Conservation (phyloP, 2,329 filamentous ascomycete genomes). For the Cadophora sp. region DNA sequence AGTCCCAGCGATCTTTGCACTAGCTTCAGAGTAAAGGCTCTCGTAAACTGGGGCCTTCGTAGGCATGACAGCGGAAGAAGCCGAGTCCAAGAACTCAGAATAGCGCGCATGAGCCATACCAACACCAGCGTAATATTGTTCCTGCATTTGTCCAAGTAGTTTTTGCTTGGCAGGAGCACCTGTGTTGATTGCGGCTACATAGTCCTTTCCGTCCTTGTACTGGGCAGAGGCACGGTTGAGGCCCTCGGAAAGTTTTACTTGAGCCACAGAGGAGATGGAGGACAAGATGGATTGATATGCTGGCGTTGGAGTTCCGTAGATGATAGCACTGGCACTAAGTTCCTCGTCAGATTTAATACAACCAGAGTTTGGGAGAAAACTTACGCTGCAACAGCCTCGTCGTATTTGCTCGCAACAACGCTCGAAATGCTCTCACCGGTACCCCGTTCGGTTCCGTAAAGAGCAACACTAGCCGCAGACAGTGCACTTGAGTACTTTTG, state of each 20-base stretch:
- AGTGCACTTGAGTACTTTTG: conserved; percentile 64
- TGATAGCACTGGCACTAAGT: conserved; percentile 57
- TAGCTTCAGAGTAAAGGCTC: conserved; percentile 40
- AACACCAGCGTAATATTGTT: conserved; percentile 67
- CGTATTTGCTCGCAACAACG: conserved; percentile 60
- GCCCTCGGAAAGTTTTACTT: conserved; percentile 73
- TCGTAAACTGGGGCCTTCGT: conserved; percentile 59
- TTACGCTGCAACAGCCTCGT: conserved; percentile 63
- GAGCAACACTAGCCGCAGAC: conserved; percentile 60
- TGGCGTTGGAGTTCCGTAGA: conserved; percentile 65
- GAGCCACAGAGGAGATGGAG: conserved; percentile 71
- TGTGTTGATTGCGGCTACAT: conserved; percentile 63
- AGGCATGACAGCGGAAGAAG: conserved; percentile 72
- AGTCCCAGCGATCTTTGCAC: conserved; percentile 37
- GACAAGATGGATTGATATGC: conserved; percentile 55
- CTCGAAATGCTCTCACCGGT: conserved; percentile 54
- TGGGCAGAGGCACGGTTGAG: conserved; percentile 73
- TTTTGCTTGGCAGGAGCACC: conserved; percentile 57
- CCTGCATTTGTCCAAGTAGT: conserved; percentile 66
- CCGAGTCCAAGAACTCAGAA: conserved; percentile 74
- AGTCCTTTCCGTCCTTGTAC: conserved; percentile 71
- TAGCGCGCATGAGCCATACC: conserved; percentile 82
- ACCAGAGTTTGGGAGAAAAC: conserved; percentile 38
- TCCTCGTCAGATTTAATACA: conserved; percentile 22
- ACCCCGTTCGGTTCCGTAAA: conserved; percentile 58